Conservation (phyloP, 106 monocot species). For the Hemerocallis citrina region DNA sequence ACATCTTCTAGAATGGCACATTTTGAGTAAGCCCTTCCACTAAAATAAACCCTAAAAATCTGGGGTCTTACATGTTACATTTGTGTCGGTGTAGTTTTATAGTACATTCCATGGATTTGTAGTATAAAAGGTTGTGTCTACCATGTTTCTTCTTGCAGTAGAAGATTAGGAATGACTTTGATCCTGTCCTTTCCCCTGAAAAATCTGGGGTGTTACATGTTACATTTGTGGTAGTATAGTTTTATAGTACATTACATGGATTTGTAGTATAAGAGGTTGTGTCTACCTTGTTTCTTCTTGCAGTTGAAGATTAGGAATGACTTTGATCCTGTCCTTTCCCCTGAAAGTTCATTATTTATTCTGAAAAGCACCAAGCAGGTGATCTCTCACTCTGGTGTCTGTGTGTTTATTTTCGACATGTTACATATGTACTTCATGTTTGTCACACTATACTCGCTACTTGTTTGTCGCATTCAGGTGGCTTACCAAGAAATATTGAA, state of each 20-base stretch:
- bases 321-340: conserved; percentile 98
- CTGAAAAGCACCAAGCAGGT: conserved; percentile 96
- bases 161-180: no score
- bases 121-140: no score
- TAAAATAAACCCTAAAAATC: no score
- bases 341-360: conserved; percentile 96
- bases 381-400: no score
- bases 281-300: not conserved
- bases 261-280: not conserved
- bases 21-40: no score
- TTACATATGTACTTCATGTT: not conserved
- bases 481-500: conserved; percentile 79
- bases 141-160: conserved; percentile 37
- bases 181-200: no score
- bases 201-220: no score
- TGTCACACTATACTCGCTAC: not conserved
- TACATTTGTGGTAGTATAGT: not conserved
- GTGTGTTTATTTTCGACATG: not conserved
- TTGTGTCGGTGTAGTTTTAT: no score
- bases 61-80: no score
- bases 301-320: conserved; percentile 98
- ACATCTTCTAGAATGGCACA: no score
- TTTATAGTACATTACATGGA: not conserved
- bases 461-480: conserved; percentile 43
- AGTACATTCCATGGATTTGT: no score